Base-by-base conservation (phyloP, 1,139 yeast genomes). In the Saccharomyces uvarum region DNA sequence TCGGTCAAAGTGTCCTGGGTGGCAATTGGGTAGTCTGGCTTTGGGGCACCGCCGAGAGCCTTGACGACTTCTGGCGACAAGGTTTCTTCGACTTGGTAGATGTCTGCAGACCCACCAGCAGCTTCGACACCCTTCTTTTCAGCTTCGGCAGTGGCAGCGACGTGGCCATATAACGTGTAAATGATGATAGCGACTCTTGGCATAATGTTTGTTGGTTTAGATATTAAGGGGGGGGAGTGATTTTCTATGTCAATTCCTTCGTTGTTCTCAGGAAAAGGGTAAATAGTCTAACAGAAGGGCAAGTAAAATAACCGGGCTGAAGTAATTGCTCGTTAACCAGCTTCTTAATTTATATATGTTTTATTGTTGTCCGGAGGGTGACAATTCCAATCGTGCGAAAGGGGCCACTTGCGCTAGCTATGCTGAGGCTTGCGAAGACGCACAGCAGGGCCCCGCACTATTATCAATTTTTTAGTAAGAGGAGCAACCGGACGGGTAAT, bases 111-210 rank as follows among this genome's bases (percentile, higher is more conserved):
- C 62, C 87, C 87, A 66, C 95, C 96, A 52, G 91, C 84, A 48
- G 81, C 76, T 67, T 81, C 84, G 57, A 87, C 75, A 68, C 96
- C 96, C 59, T 75, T 76, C 75, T 83, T 80, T 67, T 81, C 83
- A 57, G 85, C 78, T 73, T 82, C 80, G 57, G 95, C 95, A 60
- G 86, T 63, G 52, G 77, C 74, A 62, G 83, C 82, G 63, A 86
- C 75, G 75, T 89, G 96, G 65, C 90, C 90, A 78, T 87, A 88
- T 68, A 84, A 73, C 54, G 96, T 81, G 81, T 89, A 89, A 71
- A 84, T 83, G 71, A 89, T 78, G 66, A 89, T 86, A 53, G 77
- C 76, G 53, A 73, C 70, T 57, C 66, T 70, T 48, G 68, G 59
- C 63, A 62, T 63, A 11, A 48, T 26, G 21, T 24, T 51, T 47